These are phyloP conservation scores for Cytidiella melzeri DNA, from an alignment of 768 basidiomycete genomes.

Conservation along the genomic window DNA sequence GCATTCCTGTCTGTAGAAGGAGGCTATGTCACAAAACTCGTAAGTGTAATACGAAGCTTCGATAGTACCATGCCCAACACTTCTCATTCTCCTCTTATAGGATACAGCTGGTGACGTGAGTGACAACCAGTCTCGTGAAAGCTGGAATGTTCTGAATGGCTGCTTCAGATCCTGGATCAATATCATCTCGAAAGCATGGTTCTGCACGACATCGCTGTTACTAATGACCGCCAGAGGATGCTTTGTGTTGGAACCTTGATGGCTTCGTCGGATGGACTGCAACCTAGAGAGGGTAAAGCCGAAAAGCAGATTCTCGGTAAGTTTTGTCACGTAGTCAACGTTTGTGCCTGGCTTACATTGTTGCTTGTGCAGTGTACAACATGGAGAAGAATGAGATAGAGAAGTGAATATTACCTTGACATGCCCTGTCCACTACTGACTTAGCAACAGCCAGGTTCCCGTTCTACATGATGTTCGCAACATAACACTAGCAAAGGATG, in stretches of 20 bases:
- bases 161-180: slow-evolving; percentile 41
- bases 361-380: slow-evolving; percentile 49
- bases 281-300: slow-evolving; percentile 61
- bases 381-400: slow-evolving; percentile 59
- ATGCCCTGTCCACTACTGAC: slow-evolving; percentile 1
- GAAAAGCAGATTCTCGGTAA: slow-evolving; percentile 73
- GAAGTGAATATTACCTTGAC: slow-evolving; percentile 37
- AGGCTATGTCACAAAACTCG: slow-evolving; percentile 53
- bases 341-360: background rate
- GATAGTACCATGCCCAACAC: background rate
- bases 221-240: slow-evolving; percentile 56
- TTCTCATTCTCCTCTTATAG: slow-evolving; percentile 27
- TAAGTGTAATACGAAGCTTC: slow-evolving; percentile 22
- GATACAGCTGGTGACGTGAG: slow-evolving; percentile 54
- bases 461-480: slow-evolving; percentile 69
- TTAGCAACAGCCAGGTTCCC: slow-evolving; percentile 51
- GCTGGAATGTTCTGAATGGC: background rate
- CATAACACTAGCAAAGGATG: slow-evolving; percentile 57
- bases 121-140: background rate
- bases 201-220: slow-evolving; percentile 66
- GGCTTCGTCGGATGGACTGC: slow-evolving; percentile 54
- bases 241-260: slow-evolving; percentile 64
- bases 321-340: slow-evolving; percentile 12
- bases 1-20: slow-evolving; percentile 72
- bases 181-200: slow-evolving; percentile 58